phyloP scores from a whole-genome alignment of 2,329 filamentous ascomycete genomes.

The Xylariaceae sp. region DNA sequence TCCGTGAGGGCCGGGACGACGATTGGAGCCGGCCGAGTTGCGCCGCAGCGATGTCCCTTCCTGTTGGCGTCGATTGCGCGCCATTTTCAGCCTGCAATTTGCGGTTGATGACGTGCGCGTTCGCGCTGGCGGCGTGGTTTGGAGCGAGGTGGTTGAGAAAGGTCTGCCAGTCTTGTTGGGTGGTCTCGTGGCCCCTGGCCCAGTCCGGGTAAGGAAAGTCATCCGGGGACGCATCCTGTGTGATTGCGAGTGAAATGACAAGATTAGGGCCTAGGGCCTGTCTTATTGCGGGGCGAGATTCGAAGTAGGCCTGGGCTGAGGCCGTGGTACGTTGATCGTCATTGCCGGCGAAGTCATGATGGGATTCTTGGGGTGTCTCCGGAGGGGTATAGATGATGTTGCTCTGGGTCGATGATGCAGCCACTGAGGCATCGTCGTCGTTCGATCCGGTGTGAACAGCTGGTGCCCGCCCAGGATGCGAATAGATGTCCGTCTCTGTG shows the following conservation, averaged over 20 bases:
- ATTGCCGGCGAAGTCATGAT: conserved; percentile 31
- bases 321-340: conserved; percentile 34
- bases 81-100: conserved; percentile 52
- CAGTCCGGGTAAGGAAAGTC: conserved; percentile 48
- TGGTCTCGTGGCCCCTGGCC: conserved; percentile 48
- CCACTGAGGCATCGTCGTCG: conserved; percentile 43
- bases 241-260: conserved; percentile 41
- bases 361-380: conserved; percentile 47
- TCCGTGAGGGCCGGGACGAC: conserved; percentile 25
- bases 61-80: conserved; percentile 27
- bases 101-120: conserved; percentile 51
- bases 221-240: conserved; percentile 41
- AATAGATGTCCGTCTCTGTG: conserved; percentile 60
- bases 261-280: conserved; percentile 19
- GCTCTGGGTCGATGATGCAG: conserved; percentile 45
- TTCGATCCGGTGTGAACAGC: conserved; percentile 28
- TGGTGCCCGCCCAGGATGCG: conserved; percentile 41
- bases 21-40: conserved; percentile 44
- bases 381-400: conserved; percentile 57
- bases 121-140: conserved; percentile 46
- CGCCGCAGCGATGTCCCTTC: conserved; percentile 43
- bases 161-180: conserved; percentile 59
- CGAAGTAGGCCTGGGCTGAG: conserved; percentile 50
- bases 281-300: conserved; percentile 43
- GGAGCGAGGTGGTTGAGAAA: conserved; percentile 62